Evolutionary conservation across 2,329 filamentous ascomycete genomes (phyloP), one percentile per base, ranked within the genome.

Genomic region (Dactylella cylindrospora): DNA sequence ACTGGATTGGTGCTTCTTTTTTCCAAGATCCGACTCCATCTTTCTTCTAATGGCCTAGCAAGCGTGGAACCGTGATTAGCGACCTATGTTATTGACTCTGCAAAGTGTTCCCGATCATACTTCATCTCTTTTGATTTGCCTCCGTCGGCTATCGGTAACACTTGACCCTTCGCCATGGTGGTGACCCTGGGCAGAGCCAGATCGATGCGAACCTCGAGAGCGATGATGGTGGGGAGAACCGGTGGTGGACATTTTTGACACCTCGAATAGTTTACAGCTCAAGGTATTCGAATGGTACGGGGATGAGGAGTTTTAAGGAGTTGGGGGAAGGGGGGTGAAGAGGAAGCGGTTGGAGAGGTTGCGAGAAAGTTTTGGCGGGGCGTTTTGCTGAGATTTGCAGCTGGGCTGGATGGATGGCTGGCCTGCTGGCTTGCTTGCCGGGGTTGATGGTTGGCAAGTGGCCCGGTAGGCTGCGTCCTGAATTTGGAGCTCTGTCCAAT

Each of bases 61-160:
- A 25, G 39, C 39, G 22, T 22, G 29, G 25, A 43, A 36, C 45
- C 26, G 12, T 43, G 59, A 65, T 66, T 62, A 61, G 60, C 45
- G 54, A 28, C 43, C 26, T 33, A 20, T n/a, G 17, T 9, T 44
- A 15, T n/a, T 23, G 15, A 29, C 10, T 44, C 38, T 36, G 20
- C 15, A 32, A 28, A 23, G 36, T 28, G 29, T 10, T 52, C 8
- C 13, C 12, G 25, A 33, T 32, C 82, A 70, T 79, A 98, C 93
- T 86, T 98, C 93, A 84, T 98, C 93, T 75, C 90, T 85, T 78
- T 97, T 97, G 68, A 85, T 86, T 79, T 96, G 91, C 77, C 96
- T 96, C 74, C 93, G 88, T 71, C 93, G 84, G 75, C 91, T 97
- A 69, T 90, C 88, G 76, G 89, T 96, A 76, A 96, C 81, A 32